Evolutionary conservation across 23 red algal genomes (phyloP).

Genomic region (Chondrus crispus): DNA sequence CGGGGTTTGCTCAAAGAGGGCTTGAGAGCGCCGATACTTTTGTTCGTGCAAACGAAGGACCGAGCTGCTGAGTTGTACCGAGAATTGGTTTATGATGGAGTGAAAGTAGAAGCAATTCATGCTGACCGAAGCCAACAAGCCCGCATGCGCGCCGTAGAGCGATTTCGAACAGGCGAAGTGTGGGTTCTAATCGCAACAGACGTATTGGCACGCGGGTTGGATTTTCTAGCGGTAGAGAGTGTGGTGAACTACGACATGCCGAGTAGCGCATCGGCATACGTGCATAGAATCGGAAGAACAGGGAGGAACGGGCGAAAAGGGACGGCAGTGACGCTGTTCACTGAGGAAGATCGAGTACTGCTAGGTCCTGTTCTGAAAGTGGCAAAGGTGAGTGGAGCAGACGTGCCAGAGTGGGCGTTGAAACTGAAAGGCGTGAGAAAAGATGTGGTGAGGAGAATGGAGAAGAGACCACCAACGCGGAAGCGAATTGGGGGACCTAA

Average conservation of each 20-base stretch:
- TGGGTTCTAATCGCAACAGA: constrained; percentile 85
- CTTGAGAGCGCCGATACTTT: constrained; percentile 62
- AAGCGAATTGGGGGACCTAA: constrained; percentile 30
- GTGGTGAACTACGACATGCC: constrained; percentile 94
- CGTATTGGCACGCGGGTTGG: constrained; percentile 75
- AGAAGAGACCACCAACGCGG: constrained; percentile 23
- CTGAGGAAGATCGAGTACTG: constrained; percentile 61
- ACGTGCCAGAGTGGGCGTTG: constrained; percentile 70
- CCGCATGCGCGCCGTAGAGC: constrained; percentile 2
- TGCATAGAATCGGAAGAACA: constrained; percentile 93
- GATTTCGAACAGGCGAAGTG: constrained; percentile 68
- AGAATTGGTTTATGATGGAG: constrained; percentile 43
- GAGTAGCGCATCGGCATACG: constrained; percentile 57
- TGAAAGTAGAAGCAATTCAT: constrained; percentile 58
- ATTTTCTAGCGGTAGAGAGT: constrained; percentile 76
- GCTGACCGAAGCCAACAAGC: constrained; percentile 37
- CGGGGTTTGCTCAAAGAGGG: constrained; percentile 54
- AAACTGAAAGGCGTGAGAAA: not conserved
- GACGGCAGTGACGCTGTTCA: constrained; percentile 78
- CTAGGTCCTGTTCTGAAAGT: constrained; percentile 47
- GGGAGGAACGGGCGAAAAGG: constrained; percentile 63
- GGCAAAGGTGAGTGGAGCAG: constrained; percentile 64
- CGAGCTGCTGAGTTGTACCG: constrained; percentile 50
- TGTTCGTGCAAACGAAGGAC: constrained; percentile 86
- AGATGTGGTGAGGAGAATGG: constrained; percentile 30